phyloP scores from a whole-genome alignment of 164 flowering plant genomes.

The Magnolia kwangsiensis region DNA sequence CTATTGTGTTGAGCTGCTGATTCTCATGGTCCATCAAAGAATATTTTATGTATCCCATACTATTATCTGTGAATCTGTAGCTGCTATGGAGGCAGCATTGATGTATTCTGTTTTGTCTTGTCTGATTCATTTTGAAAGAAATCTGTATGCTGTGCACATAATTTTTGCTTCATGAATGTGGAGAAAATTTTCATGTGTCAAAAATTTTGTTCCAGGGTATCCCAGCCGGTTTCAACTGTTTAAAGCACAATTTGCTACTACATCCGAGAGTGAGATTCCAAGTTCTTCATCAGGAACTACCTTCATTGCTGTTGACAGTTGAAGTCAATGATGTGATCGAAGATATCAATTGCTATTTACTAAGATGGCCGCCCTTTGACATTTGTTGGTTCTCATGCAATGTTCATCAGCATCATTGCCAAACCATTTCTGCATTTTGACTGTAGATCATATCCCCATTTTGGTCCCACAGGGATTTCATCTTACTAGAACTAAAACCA shows the following conservation, averaged over 20 bases:
- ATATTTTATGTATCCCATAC: too few species aligned
- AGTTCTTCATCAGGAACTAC: background rate
- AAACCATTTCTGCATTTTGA: background rate
- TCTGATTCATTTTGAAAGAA: background rate
- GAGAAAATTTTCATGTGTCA: background rate
- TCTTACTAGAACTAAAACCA: background rate
- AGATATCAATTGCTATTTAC: background rate
- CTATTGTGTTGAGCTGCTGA: too few species aligned
- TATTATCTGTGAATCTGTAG: too few species aligned
- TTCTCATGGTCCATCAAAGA: too few species aligned
- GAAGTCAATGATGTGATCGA: background rate
- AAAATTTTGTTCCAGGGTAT: constrained; percentile 5
- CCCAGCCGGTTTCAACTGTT: background rate
- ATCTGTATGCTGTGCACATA: background rate
- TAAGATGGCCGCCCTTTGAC: background rate
- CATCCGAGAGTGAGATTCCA: background rate
- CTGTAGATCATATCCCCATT: background rate
- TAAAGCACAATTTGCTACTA: background rate
- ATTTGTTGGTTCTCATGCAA: background rate
- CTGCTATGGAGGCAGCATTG: too few species aligned
- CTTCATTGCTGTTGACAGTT: background rate
- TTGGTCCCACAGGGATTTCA: background rate
- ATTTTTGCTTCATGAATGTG: background rate
- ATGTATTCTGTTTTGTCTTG: too few species aligned
- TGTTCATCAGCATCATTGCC: background rate